These are phyloP conservation scores for Raphanus sativus DNA, from an alignment of 345 rosid species.

Conservation along the genomic window DNA sequence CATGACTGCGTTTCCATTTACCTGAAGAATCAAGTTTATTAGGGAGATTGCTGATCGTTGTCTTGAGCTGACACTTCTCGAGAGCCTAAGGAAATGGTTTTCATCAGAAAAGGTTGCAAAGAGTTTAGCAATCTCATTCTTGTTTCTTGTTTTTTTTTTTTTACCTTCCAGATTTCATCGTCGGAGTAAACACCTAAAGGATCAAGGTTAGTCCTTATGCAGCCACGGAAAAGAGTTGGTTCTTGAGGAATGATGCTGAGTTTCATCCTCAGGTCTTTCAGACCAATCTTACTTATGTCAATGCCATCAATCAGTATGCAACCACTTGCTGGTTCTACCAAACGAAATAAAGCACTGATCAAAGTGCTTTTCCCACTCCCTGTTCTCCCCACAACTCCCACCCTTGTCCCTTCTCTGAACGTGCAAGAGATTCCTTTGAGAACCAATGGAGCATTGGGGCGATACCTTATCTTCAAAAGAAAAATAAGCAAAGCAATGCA, in stretches of 20 bases:
- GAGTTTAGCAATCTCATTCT: background rate
- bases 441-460: conserved; percentile 65
- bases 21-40: conserved; percentile 67
- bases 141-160: background rate
- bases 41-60: conserved; percentile 54
- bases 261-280: conserved; percentile 80
- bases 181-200: conserved; percentile 79
- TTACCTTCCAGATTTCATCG: conserved; percentile 78
- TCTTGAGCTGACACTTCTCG: conserved; percentile 74
- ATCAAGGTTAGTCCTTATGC: conserved; percentile 77
- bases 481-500: no score
- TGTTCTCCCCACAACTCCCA: conserved; percentile 88
- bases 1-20: background rate
- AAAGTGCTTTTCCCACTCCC: conserved; percentile 93
- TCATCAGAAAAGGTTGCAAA: background rate
- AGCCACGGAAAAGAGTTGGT: conserved; percentile 82
- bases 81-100: conserved; percentile 46
- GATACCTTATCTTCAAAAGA: conserved; percentile 49
- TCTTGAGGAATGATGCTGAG: conserved; percentile 97
- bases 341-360: conserved; percentile 81
- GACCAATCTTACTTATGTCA: conserved; percentile 76
- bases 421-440: conserved; percentile 79
- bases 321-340: conserved; percentile 82
- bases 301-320: conserved; percentile 65
- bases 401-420: conserved; percentile 66